Base-by-base conservation (phyloP, 2,329 filamentous ascomycete genomes). In the Westerdykella aurantiaca region DNA sequence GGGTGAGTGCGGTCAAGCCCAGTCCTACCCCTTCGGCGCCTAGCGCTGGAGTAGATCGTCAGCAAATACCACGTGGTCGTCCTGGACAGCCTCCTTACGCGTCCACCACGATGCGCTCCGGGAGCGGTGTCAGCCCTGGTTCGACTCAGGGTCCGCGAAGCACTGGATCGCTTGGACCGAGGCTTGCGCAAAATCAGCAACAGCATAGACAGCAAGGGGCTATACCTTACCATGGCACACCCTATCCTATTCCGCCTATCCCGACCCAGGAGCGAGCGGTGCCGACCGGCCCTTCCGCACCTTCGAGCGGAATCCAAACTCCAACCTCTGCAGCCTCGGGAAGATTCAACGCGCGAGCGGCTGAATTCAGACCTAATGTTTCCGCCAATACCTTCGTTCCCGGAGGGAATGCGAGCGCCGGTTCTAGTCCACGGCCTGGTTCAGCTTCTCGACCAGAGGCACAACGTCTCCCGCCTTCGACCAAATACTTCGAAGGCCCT, bases 301-400 rank as follows among this genome's bases (percentile, higher is more conserved):
- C 48, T 72, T 83, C 57, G 56, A 70, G 67, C 48, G 64, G 71
- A 25, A 55, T 68, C 6, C 74, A 76, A 47, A 78, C 77, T 29
- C 77, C 79, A 9, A 71, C 70, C 1, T 79, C 79, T 5, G 73
- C 71, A 14, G 61, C 64, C 1, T 74, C 76, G 4, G 75, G 71
- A 13, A 74, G 76, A 46, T 77, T 83, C 64, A 83, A 82, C 50
- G 79, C 78, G 31, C 77, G 75, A 42, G 81, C 81, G 1, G 70
- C 76, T 60, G 89, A 95, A 58, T 97, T 96, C 69, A 83, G 85
- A 51, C 93, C 91, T 14, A 94, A 85, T 57, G 83, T 87, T 4
- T 85, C 85, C 49, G 89, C 90, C 0, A 78, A 80, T 37, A 76
- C 84, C 1, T 97, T 98, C 69, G 91, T 83, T 53, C 91, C 86